Evolutionary conservation across 169 alveolate species (phyloP).

Genomic region (Amoebophrya sp.): DNA sequence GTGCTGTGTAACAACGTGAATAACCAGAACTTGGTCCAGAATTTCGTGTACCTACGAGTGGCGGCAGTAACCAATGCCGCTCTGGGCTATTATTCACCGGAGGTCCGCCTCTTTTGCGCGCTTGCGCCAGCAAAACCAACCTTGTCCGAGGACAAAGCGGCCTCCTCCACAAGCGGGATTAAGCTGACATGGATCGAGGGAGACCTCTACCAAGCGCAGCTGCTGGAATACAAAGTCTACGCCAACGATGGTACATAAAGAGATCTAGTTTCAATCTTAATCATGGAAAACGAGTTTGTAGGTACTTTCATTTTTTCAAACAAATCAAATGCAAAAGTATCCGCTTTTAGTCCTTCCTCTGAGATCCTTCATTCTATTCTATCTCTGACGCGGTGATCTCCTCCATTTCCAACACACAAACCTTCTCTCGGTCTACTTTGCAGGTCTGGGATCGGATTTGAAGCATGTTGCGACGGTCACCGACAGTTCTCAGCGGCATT

Average conservation of each 20-base stretch:
- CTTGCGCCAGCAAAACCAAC: constrained; percentile 4
- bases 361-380: too few species aligned
- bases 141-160: background rate
- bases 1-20: background rate
- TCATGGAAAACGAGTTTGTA: too few species aligned
- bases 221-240: background rate
- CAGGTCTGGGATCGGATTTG: background rate
- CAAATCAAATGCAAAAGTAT: too few species aligned
- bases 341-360: too few species aligned
- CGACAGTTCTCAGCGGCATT: background rate
- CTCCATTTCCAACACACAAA: too few species aligned
- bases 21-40: background rate
- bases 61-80: background rate
- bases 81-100: background rate
- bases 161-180: background rate
- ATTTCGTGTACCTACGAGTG: background rate
- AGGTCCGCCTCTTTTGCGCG: constrained; percentile 17
- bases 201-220: constrained; percentile 3
- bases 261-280: too few species aligned
- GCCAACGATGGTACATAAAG: constrained; percentile 18
- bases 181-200: constrained; percentile 8
- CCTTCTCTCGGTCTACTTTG: too few species aligned
- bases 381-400: too few species aligned
- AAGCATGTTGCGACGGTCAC: background rate
- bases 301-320: too few species aligned